Evolutionary conservation across 345 rosid genomes (phyloP).

Genomic region (Lepidium didymum): DNA sequence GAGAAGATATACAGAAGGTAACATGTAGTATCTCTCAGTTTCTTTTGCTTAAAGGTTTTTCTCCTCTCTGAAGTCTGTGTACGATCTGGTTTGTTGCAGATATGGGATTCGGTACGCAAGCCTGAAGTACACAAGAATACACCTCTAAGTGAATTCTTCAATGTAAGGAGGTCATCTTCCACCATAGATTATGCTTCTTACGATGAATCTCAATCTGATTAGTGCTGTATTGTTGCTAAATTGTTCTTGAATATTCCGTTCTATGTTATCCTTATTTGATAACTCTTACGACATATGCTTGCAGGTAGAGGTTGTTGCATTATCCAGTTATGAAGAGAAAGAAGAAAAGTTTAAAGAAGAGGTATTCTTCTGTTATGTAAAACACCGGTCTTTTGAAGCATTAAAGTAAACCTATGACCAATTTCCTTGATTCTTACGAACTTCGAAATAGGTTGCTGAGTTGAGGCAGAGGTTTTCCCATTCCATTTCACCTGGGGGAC

Average conservation of each 20-base stretch:
- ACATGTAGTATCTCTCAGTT: background rate
- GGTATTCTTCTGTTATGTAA: conserved; percentile 32
- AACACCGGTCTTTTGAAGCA: background rate
- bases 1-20: conserved; percentile 85
- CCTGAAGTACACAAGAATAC: conserved; percentile 62
- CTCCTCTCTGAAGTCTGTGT: background rate
- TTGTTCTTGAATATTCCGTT: background rate
- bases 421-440: background rate
- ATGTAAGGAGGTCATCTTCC: conserved; percentile 36
- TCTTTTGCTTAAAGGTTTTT: background rate
- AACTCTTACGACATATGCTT: conserved; percentile 9
- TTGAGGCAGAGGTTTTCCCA: conserved; percentile 67
- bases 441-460: conserved; percentile 52
- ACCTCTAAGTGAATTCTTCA: conserved; percentile 75
- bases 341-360: conserved; percentile 73
- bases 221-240: background rate
- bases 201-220: background rate
- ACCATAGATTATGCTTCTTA: background rate
- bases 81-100: conserved; percentile 35
- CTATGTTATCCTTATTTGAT: background rate
- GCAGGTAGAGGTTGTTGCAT: conserved; percentile 78
- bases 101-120: conserved; percentile 80
- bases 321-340: conserved; percentile 69
- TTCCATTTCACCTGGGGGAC: conserved; percentile 87
- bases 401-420: background rate